Evolutionary conservation across 2,329 filamentous ascomycete species (phyloP), one percentile per base, ranked within the genome.

Genomic region (Zymoseptoria crescenta): DNA sequence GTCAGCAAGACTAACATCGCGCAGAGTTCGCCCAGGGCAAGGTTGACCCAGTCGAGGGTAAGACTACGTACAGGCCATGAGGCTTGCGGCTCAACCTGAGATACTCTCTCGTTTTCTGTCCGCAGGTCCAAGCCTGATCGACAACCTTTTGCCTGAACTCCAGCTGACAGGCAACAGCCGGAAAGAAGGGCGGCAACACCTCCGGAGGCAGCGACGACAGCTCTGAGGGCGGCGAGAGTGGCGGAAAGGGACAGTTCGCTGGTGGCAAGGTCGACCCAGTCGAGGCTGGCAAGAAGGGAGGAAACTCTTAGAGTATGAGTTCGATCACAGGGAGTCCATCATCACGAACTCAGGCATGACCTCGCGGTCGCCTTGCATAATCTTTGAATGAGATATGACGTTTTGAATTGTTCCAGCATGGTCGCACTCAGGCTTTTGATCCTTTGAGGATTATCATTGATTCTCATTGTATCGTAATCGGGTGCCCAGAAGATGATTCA

Each of bases 11-110:
- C 29, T 20, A 24, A 13, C 19, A 48, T 16, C 16, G 35, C 56
- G 8, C 60, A 67, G 70, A 75, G 64, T 76, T 76, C 57, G 74
- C 74, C 56, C 70, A 73, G 19, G 74, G 74, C 60, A 74, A 76
- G 60, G 74, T 77, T 27, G 74, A 77, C 60, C 74, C 75, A 27
- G 64, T 68, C 49, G 69, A 76, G 64, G 24, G 24, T 24, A 24
- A 24, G 24, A 4, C 2, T 2, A 24, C 4, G 4, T 24, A 24
- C 24, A 24, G 24, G 24, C 24, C 24, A 24, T 24, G 24, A 24
- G 24, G 24, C 24, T 4, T 24, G 24, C 24, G 4, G 24, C 24
- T 24, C 24, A 24, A 24, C 24, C 24, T 4, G 24, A 24, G 24
- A 24, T 4, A 24, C 24, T 24, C 4, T 24, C 24, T 24, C 24